Conservation (phyloP, 345 rosid species). For the Arabidopsis thaliana region DNA sequence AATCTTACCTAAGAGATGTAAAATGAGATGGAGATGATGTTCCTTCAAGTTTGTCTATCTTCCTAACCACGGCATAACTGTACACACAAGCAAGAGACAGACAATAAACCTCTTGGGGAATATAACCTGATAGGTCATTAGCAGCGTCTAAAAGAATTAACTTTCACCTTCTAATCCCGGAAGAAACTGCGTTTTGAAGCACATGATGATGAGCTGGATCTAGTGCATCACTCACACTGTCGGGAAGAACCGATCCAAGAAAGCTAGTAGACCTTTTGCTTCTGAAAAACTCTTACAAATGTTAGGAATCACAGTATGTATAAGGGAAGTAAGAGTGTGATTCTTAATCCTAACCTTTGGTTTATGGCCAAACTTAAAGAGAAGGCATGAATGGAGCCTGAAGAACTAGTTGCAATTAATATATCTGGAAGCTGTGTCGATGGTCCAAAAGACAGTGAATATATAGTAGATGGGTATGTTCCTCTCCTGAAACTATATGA, state of each 20-base stretch:
- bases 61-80: conserved; percentile 75
- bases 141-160: conserved; percentile 3
- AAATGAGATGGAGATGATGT: conserved; percentile 58
- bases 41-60: conserved; percentile 59
- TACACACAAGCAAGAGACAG: conserved; percentile 20
- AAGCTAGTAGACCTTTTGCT: conserved; percentile 67
- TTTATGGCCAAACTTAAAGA: conserved; percentile 62
- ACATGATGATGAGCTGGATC: conserved; percentile 85
- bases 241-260: conserved; percentile 81
- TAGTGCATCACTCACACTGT: conserved; percentile 75
- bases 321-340: conserved; percentile 22
- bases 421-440: conserved; percentile 73
- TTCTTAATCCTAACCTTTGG: conserved; percentile 60
- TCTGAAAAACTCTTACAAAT: conserved; percentile 44
- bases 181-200: conserved; percentile 69
- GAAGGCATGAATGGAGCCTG: conserved; percentile 88
- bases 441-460: conserved; percentile 87
- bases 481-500: conserved; percentile 92
- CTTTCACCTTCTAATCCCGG: conserved; percentile 74
- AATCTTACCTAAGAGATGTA: conserved; percentile 57
- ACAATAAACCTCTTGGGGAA: background rate
- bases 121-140: conserved; percentile 7
- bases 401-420: conserved; percentile 82
- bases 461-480: conserved; percentile 80
- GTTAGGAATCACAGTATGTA: conserved; percentile 10